phyloP scores from a whole-genome alignment of 352 stramenopile species.

The Pythium sp. region DNA sequence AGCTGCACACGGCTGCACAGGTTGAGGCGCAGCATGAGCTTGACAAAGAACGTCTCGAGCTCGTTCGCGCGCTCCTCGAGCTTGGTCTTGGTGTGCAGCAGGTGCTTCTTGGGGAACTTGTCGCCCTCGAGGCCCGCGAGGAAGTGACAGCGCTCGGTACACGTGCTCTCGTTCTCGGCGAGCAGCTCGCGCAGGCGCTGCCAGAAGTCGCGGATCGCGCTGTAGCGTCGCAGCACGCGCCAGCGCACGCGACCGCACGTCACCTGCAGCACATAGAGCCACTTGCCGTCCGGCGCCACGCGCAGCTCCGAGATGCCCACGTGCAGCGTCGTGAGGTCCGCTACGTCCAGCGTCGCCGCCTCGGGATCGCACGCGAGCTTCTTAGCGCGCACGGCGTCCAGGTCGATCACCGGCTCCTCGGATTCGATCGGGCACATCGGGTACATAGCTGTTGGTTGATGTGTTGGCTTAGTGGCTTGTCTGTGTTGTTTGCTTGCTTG shows the following conservation, averaged over 20 bases:
- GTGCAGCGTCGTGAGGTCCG: slow-evolving; percentile 51
- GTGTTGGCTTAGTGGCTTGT: neutral
- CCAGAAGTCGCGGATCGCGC: slow-evolving; percentile 75
- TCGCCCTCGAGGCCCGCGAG: slow-evolving; percentile 59
- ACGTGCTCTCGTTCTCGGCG: slow-evolving; percentile 26
- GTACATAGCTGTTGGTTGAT: slow-evolving; percentile 2
- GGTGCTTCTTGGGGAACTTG: slow-evolving; percentile 76
- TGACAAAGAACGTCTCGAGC: slow-evolving; percentile 61
- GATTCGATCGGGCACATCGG: neutral
- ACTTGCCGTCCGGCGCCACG: slow-evolving; percentile 52
- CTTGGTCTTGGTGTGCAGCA: slow-evolving; percentile 65
- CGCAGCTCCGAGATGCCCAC: slow-evolving; percentile 57
- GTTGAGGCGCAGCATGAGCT: slow-evolving; percentile 64
- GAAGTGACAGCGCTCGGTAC: slow-evolving; percentile 66
- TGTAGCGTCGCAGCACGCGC: slow-evolving; percentile 60
- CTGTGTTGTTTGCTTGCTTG: neutral
- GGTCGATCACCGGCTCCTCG: slow-evolving; percentile 13
- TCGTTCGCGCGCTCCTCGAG: slow-evolving; percentile 50
- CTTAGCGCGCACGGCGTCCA: slow-evolving; percentile 26
- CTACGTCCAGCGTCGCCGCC: slow-evolving; percentile 13
- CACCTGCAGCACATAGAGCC: slow-evolving; percentile 69
- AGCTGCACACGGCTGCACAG: slow-evolving; percentile 50
- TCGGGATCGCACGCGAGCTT: slow-evolving; percentile 25
- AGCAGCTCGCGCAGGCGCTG: slow-evolving; percentile 38
- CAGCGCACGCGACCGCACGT: slow-evolving; percentile 41